A percentile compares a stretch with the other conserved stretches of the same genome.
These are phyloP conservation scores for Podaxis mareebaensis DNA, from an alignment of 768 basidiomycete genomes.

Conservation along the genomic window DNA sequence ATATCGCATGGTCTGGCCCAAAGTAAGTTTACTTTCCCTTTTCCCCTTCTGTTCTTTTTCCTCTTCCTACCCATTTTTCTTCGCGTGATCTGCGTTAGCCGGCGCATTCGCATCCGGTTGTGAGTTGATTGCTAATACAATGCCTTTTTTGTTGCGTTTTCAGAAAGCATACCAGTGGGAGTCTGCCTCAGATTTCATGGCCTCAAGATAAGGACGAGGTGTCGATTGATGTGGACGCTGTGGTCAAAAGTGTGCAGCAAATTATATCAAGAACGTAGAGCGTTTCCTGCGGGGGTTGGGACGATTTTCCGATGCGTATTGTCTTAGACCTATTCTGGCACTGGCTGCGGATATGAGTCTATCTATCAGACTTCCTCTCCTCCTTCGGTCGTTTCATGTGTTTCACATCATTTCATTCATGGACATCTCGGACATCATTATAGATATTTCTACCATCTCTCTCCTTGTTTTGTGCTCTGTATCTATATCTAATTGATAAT, in stretches of 20 bases:
- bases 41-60: slow-evolving; percentile 3
- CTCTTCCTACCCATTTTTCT: neutral
- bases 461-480: neutral
- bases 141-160: neutral
- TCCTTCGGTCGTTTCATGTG: too few species aligned
- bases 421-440: too few species aligned
- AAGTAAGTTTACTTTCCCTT: slow-evolving; percentile 27
- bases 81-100: neutral
- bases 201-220: slow-evolving; percentile 24
- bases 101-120: neutral
- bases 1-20: slow-evolving; percentile 58
- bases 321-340: too few species aligned
- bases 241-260: slow-evolving; percentile 38
- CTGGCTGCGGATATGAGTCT: too few species aligned
- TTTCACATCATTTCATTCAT: too few species aligned
- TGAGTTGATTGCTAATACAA: neutral
- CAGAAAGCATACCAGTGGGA: slow-evolving; percentile 37
- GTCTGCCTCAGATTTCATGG: slow-evolving; percentile 32
- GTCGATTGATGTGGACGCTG: slow-evolving; percentile 39
- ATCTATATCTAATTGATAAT: neutral
- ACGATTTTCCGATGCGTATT: neutral
- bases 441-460: neutral
- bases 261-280: slow-evolving; percentile 19
- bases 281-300: neutral
- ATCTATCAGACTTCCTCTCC: too few species aligned